phyloP scores from a whole-genome alignment of 2,329 filamentous ascomycete species.

The Colletotrichum siamense region DNA sequence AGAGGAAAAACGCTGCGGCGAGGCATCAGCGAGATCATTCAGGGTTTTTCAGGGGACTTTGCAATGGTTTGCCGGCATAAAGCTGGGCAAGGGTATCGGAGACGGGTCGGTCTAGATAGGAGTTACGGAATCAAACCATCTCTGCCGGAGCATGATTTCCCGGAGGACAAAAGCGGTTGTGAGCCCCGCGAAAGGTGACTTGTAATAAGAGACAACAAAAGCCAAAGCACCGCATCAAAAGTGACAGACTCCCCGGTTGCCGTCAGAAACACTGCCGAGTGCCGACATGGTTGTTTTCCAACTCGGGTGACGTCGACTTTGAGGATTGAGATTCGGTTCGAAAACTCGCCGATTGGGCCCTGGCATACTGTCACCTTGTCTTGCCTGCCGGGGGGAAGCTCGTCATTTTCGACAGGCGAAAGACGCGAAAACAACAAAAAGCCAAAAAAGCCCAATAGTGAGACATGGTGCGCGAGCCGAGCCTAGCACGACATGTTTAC shows the following conservation, averaged over 20 bases:
- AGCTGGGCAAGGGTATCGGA: not conserved
- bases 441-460: not conserved
- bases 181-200: not conserved
- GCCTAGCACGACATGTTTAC: not conserved
- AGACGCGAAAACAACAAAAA: not conserved
- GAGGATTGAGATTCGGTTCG: not conserved
- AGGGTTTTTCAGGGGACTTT: not conserved
- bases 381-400: not conserved
- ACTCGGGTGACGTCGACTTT: not conserved
- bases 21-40: slow-evolving; percentile 10
- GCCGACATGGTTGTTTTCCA: not conserved
- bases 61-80: slow-evolving; percentile 14
- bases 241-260: not conserved
- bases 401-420: not conserved
- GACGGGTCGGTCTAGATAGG: slow-evolving; percentile 18
- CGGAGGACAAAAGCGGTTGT: not conserved
- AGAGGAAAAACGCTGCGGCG: not conserved
- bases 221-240: not conserved
- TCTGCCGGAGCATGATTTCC: not conserved
- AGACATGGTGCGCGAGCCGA: not conserved
- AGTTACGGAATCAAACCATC: slow-evolving; percentile 18
- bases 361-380: not conserved
- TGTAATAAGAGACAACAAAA: not conserved
- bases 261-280: not conserved
- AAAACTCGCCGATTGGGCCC: not conserved